Base-by-base conservation (phyloP, 1,284 basidiomycete genomes). In the Sporisorium sorghi region DNA sequence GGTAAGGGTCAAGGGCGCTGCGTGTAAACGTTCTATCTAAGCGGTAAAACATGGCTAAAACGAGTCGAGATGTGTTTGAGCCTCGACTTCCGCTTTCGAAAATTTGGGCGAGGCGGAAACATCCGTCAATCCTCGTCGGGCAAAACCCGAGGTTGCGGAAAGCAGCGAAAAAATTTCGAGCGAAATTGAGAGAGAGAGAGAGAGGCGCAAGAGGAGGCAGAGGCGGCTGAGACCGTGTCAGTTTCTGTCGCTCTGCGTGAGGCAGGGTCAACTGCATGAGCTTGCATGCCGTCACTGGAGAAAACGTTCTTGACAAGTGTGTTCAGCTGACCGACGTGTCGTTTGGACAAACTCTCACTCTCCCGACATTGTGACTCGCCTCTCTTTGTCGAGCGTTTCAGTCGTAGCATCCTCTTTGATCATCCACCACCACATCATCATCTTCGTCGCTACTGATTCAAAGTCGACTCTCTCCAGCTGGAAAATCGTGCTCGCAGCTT, bases 71-170 rank as follows among this genome's bases (percentile, higher is more conserved):
- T 39, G 32, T 24, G 35, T 24, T 33, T 50, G 17, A n/a, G 19
- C 30, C 58, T 54, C 52, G 58, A 61, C 33, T 61, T 49, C 46
- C 58, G 44, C 48, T 32, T 19, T 15, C n/a, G n/a, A n/a, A n/a
- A 10, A 40, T 6, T n/a, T 19, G n/a, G 8, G 1, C 1, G 8
- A 19, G n/a, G n/a, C 60, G 60, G 60, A 62, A 23, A 62, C 40
- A 51, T 62, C 60, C 60, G 59, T 46, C 24, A 7, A 11, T 26
- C 43, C 11, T 37, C 37, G 46, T 35, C 55, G 55, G 55, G 37
- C 46, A 15, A 14, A 7, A 42, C 33, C 51, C 59, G 52, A 61
- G 52, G 52, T n/a, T 12, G 39, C 56, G 58, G 49, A 46, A 59
- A 50, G 37, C 15, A 23, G 37, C 37, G 19, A 33, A 51, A 42